A percentile compares a stretch with the other conserved stretches of the same genome.
These are phyloP conservation scores for Ophiocordyceps camponoti-saundersi DNA, from an alignment of 2,329 filamentous ascomycete genomes.

Conservation along the genomic window DNA sequence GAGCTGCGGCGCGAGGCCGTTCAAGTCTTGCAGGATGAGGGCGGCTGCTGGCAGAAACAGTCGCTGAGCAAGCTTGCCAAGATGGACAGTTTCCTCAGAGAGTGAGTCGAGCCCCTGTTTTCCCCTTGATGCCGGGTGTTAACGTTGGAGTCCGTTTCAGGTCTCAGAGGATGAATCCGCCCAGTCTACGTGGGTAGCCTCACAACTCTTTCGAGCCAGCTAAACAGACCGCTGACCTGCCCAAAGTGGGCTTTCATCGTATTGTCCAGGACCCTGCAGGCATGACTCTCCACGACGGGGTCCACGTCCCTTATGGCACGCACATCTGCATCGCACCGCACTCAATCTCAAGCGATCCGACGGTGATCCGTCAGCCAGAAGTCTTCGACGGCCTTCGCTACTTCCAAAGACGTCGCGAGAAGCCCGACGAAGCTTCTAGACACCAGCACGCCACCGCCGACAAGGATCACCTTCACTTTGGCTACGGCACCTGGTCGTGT, in stretches of 20 bases:
- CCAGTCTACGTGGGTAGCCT: slow-evolving; percentile 1
- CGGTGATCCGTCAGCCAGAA: not conserved
- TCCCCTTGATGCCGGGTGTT: not conserved
- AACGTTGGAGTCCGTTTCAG: not conserved
- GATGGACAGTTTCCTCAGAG: slow-evolving; percentile 4
- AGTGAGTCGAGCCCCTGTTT: slow-evolving; percentile 1
- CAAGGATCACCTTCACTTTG: slow-evolving; percentile 4
- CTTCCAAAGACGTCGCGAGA: slow-evolving; percentile 1
- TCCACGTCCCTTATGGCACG: slow-evolving; percentile 2
- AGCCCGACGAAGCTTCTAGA: not conserved
- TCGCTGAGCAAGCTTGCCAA: slow-evolving; percentile 2
- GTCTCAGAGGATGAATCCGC: slow-evolving; percentile 3
- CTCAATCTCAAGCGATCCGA: slow-evolving; percentile 1
- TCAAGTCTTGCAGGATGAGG: not conserved
- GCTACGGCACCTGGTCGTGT: slow-evolving; percentile 4
- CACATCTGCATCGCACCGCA: slow-evolving; percentile 2
- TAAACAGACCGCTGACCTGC: not conserved
- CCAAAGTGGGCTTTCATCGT: slow-evolving; percentile 3
- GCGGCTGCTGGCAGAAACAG: slow-evolving; percentile 1
- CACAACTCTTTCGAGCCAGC: not conserved
- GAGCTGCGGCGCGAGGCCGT: slow-evolving; percentile 1
- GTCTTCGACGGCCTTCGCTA: slow-evolving; percentile 4
- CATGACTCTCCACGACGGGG: slow-evolving; percentile 3
- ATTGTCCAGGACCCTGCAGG: slow-evolving; percentile 2
- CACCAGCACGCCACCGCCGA: slow-evolving; percentile 5